Conservation (phyloP, 129 eudicot genomes). For the Silybum marianum region DNA sequence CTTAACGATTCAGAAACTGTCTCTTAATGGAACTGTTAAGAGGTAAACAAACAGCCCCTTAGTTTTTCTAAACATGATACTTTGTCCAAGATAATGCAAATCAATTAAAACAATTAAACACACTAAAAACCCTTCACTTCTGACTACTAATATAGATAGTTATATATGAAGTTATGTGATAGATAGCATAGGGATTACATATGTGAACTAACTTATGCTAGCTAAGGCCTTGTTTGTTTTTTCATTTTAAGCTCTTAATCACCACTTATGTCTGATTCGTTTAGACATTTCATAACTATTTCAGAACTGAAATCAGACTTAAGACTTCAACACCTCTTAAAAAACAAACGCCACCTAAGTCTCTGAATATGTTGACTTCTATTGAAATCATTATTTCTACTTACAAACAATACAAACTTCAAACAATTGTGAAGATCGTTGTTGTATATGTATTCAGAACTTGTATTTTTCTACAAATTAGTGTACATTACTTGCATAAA, state of each 20-base stretch:
- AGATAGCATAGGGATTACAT: not conserved
- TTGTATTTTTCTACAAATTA: not conserved
- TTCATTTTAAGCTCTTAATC: too few relatives aligned
- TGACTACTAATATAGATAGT: not conserved
- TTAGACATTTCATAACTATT: too few relatives aligned
- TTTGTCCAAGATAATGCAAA: too few relatives aligned
- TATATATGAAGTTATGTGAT: not conserved
- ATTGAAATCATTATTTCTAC: not conserved
- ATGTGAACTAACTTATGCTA: not conserved
- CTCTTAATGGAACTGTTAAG: too few relatives aligned
- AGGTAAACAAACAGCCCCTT: too few relatives aligned
- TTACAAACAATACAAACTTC: slow-evolving; percentile 3
- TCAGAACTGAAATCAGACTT: too few relatives aligned
- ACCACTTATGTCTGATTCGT: too few relatives aligned
- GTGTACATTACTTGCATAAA: not conserved
- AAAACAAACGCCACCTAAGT: too few relatives aligned
- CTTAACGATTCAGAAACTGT: too few relatives aligned
- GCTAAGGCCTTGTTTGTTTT: too few relatives aligned
- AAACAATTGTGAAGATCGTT: not conserved
- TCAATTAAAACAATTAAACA: not conserved
- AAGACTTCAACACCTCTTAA: too few relatives aligned
- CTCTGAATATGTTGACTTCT: not conserved
- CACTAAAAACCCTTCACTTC: slow-evolving; percentile 2
- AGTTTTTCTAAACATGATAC: too few relatives aligned
- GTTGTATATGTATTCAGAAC: not conserved